Percentiles rank a stretch among this genome's conserved stretches.
phyloP scores from a whole-genome alignment of 352 stramenopile genomes.

The Globisporangium lucens region DNA sequence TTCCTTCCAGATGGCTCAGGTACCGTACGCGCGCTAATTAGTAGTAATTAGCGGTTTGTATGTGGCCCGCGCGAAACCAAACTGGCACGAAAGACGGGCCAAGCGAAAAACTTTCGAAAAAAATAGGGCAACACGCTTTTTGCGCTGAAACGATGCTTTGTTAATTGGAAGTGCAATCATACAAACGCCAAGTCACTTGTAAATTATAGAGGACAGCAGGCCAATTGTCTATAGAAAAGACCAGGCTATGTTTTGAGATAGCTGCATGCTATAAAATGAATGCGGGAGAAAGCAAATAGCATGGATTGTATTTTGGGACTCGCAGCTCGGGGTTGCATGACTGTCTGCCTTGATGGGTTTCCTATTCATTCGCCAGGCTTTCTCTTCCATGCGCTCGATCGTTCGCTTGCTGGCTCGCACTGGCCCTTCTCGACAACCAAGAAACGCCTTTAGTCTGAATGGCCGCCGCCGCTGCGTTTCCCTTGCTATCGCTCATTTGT shows the following conservation, averaged over 20 bases:
- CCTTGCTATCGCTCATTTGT: background rate
- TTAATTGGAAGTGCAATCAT: background rate
- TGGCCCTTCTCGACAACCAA: constrained; percentile 3
- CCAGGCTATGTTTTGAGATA: background rate
- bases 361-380: background rate
- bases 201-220: background rate
- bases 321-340: background rate
- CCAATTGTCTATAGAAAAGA: background rate
- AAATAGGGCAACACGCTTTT: background rate
- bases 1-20: background rate
- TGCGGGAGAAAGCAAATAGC: background rate
- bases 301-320: background rate
- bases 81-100: constrained; percentile 1
- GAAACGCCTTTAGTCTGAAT: constrained; percentile 9
- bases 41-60: no score
- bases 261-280: background rate
- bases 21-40: background rate
- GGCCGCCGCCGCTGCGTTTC: background rate
- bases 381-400: constrained; percentile 1
- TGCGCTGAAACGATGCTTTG: background rate
- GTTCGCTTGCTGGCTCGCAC: background rate
- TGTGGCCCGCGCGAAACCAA: background rate
- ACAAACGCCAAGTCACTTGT: constrained; percentile 2
- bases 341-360: background rate
- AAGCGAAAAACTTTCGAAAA: constrained; percentile 2